Conservation (phyloP, 169 alveolate genomes). For the Ichthyophthirius multifiliis region DNA sequence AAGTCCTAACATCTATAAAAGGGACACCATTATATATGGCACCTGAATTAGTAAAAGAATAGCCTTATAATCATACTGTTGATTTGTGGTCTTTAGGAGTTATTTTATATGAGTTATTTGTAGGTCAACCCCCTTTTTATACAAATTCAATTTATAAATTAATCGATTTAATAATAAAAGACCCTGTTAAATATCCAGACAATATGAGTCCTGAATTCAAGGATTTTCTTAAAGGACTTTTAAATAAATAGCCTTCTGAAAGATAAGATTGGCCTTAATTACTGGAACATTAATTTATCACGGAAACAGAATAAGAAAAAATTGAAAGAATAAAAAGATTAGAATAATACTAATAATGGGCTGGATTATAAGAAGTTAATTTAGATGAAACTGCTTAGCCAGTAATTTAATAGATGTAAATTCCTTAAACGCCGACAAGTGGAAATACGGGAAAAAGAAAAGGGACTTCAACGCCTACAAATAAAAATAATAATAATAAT, state of each 20-base stretch:
- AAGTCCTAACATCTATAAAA: constrained; percentile 85
- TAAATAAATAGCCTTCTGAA: constrained; percentile 86
- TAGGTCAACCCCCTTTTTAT: constrained; percentile 92
- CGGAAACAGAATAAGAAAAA: constrained; percentile 81
- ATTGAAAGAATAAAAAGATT: constrained; percentile 56
- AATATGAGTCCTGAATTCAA: constrained; percentile 85
- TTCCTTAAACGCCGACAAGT: background rate
- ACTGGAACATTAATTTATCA: constrained; percentile 85
- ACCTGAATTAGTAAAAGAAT: constrained; percentile 89
- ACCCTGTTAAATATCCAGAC: constrained; percentile 89
- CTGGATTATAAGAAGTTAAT: constrained; percentile 43
- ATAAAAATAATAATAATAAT: background rate
- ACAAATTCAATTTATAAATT: constrained; percentile 84
- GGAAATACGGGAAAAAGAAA: background rate
- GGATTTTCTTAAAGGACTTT: constrained; percentile 82
- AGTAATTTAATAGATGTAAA: background rate
- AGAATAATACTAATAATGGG: constrained; percentile 71
- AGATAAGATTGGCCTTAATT: constrained; percentile 90
- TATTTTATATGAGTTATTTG: constrained; percentile 88
- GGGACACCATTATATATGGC: constrained; percentile 89
- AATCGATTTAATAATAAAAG: constrained; percentile 84
- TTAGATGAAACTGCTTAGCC: background rate
- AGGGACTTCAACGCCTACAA: constrained; percentile 28
- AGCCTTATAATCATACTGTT: constrained; percentile 90
- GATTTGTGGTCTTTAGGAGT: constrained; percentile 93